phyloP scores from a whole-genome alignment of 352 stramenopile genomes.

The Phytophthora pistaciae region DNA sequence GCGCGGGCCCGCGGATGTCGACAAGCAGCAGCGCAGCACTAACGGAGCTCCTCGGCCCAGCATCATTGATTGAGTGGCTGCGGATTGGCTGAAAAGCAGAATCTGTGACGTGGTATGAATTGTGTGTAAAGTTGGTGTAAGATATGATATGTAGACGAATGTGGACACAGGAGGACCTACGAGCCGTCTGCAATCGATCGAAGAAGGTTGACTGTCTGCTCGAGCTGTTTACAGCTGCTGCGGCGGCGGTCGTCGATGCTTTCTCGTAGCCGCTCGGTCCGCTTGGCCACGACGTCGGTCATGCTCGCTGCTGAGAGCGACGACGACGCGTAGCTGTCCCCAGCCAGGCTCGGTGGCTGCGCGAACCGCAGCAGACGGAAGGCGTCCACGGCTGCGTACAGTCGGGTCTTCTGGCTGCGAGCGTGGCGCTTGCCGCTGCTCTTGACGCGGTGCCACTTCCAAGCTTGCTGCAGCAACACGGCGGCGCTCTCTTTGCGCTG shows the following conservation, averaged over 20 bases:
- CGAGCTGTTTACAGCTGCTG: conserved; percentile 5
- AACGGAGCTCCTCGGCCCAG: conserved; percentile 17
- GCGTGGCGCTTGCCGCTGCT: conserved; percentile 8
- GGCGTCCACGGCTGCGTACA: conserved; percentile 60
- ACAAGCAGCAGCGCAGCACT: conserved; percentile 22
- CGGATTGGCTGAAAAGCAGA: conserved; percentile 20
- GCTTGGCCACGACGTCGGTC: conserved; percentile 24
- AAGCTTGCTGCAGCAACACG: conserved; percentile 59
- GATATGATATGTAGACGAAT: not conserved
- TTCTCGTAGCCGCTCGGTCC: conserved; percentile 28
- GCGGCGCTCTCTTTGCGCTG: conserved; percentile 49
- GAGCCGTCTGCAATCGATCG: conserved; percentile 3
- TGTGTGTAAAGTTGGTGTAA: not conserved
- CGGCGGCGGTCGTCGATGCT: conserved; percentile 16
- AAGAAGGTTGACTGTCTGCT: conserved; percentile 19
- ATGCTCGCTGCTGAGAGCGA: conserved; percentile 16
- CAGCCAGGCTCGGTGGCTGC: conserved; percentile 37
- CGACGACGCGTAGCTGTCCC: conserved; percentile 12
- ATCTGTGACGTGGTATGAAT: conserved; percentile 6
- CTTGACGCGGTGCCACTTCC: conserved; percentile 40
- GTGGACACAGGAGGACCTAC: not conserved
- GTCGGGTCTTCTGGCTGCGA: conserved; percentile 30
- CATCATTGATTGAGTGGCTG: conserved; percentile 25
- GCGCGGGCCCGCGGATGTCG: conserved; percentile 10
- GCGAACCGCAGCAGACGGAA: conserved; percentile 63